These are phyloP conservation scores for Boletellus sp. DNA, from an alignment of 768 basidiomycete genomes.

Conservation along the genomic window DNA sequence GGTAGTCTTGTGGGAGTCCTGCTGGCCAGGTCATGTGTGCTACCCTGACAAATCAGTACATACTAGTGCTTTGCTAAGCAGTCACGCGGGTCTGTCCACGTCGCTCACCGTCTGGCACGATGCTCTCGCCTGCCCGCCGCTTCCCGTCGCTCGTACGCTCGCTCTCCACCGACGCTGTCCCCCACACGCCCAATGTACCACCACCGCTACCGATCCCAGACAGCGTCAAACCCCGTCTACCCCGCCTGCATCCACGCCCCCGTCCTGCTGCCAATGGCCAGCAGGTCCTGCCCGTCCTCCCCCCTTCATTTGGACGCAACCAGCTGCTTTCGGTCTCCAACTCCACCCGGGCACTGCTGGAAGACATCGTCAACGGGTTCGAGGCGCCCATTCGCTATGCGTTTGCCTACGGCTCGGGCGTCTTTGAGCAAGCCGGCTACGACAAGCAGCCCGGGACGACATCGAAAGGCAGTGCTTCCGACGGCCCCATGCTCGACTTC, in stretches of 20 bases:
- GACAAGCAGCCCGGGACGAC: constrained; percentile 20
- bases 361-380: constrained; percentile 75
- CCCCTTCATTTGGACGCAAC: constrained; percentile 73
- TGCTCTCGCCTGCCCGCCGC: constrained; percentile 17
- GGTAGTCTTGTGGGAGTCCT: neutral
- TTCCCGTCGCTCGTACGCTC: constrained; percentile 18
- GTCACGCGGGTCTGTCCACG: constrained; percentile 10
- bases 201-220: constrained; percentile 31
- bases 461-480: constrained; percentile 23
- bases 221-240: constrained; percentile 26
- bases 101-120: constrained; percentile 16
- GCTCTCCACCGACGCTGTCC: constrained; percentile 27
- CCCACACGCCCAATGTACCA: constrained; percentile 25
- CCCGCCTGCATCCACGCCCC: constrained; percentile 42
- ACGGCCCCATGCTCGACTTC: constrained; percentile 88
- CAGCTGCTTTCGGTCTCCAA: constrained; percentile 78
- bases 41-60: neutral
- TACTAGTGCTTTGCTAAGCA: neutral
- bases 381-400: constrained; percentile 94
- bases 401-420: constrained; percentile 95
- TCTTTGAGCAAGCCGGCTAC: constrained; percentile 91
- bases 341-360: constrained; percentile 74
- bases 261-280: constrained; percentile 30
- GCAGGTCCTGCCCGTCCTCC: constrained; percentile 50
- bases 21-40: constrained; percentile 11